Evolutionary conservation across 257 asterid genomes (phyloP).

Genomic region (Primulina eburnea): DNA sequence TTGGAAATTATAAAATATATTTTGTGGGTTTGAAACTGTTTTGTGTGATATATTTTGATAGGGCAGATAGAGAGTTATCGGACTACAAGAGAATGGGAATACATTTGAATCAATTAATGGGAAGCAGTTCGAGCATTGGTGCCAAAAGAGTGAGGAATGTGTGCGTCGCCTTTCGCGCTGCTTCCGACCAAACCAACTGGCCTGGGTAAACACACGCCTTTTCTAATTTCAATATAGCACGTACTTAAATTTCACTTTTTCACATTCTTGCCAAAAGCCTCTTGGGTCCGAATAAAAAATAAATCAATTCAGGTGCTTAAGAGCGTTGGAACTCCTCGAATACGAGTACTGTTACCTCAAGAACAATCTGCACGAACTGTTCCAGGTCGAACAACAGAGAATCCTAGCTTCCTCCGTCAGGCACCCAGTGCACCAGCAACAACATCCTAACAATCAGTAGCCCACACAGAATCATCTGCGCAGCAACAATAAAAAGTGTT

Average conservation of each 20-base stretch:
- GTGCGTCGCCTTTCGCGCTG: conserved; percentile 87
- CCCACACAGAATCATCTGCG: too few relatives aligned
- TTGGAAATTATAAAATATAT: too few relatives aligned
- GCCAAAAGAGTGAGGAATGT: conserved; percentile 77
- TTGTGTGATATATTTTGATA: background rate
- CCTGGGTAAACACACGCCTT: conserved; percentile 40
- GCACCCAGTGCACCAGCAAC: too few relatives aligned
- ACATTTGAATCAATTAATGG: conserved; percentile 86
- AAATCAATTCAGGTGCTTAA: conserved; percentile 53
- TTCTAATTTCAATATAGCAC: too few relatives aligned
- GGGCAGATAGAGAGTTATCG: conserved; percentile 64
- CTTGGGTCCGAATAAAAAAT: too few relatives aligned
- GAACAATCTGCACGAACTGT: conserved; percentile 48
- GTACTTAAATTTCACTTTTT: too few relatives aligned
- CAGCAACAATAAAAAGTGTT: too few relatives aligned
- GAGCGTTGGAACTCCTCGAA: conserved; percentile 78
- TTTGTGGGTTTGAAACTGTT: too few relatives aligned
- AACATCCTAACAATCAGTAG: too few relatives aligned
- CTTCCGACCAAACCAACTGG: conserved; percentile 62
- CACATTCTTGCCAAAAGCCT: too few relatives aligned
- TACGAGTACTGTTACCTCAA: conserved; percentile 85
- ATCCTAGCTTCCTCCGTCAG: too few relatives aligned
- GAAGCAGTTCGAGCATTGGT: conserved; percentile 97
- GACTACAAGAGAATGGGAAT: conserved; percentile 78
- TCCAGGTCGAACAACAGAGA: too few relatives aligned